phyloP scores from a whole-genome alignment of 768 basidiomycete species.

The Boletus edulis region DNA sequence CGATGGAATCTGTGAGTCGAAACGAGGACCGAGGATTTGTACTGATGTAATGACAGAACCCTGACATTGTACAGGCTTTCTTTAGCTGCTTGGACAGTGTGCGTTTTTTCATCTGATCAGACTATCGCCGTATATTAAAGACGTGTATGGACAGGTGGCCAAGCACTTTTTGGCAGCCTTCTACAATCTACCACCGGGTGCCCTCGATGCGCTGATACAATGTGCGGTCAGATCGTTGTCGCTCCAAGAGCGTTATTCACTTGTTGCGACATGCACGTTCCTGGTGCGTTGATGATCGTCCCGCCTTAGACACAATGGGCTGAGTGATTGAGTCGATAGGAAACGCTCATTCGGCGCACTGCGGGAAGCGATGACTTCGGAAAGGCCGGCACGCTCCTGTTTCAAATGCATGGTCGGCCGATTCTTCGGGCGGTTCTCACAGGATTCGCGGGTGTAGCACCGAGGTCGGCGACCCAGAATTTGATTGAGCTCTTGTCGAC shows the following conservation, averaged over 20 bases:
- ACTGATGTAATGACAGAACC: constrained; percentile 55
- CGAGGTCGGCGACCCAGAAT: constrained; percentile 79
- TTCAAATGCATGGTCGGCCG: constrained; percentile 54
- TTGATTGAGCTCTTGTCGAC: constrained; percentile 78
- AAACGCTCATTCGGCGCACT: constrained; percentile 62
- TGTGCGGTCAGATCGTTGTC: constrained; percentile 65
- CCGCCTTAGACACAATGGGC: background rate
- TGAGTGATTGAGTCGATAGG: constrained; percentile 35
- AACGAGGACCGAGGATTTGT: background rate
- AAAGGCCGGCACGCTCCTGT: constrained; percentile 49
- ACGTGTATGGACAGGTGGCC: constrained; percentile 35
- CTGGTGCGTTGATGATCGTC: constrained; percentile 49
- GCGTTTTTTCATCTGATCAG: constrained; percentile 21
- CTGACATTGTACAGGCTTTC: constrained; percentile 88
- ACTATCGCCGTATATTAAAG: background rate
- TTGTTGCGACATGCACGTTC: constrained; percentile 80
- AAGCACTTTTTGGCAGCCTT: constrained; percentile 61
- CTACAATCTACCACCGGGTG: constrained; percentile 59
- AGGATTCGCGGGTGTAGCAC: constrained; percentile 83
- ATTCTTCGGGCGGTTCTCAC: constrained; percentile 73
- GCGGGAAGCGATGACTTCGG: constrained; percentile 61
- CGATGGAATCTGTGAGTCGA: constrained; percentile 66
- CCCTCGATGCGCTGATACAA: constrained; percentile 66
- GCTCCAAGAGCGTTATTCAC: constrained; percentile 81
- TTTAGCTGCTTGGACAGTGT: constrained; percentile 82